Conservation (phyloP, 768 basidiomycete species). For the Leucosporidium scottii region DNA sequence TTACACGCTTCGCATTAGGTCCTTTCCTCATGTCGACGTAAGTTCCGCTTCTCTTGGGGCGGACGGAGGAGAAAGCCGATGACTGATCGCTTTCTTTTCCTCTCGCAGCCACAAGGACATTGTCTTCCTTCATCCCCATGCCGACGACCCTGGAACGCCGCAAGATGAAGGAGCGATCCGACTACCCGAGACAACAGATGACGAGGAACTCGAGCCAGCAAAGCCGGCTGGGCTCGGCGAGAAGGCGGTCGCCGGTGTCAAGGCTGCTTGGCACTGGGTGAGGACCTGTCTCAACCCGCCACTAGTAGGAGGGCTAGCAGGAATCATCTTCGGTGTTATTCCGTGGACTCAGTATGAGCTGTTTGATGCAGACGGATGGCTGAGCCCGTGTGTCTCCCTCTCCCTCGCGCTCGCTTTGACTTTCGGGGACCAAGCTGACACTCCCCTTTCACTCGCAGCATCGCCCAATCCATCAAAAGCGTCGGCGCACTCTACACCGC, state of each 20-base stretch:
- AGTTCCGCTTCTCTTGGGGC: background rate
- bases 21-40: background rate
- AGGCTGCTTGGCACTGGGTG: constrained; percentile 1
- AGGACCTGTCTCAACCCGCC: constrained; percentile 40
- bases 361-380: constrained; percentile 35
- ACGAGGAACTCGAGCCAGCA: too few species aligned
- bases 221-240: background rate
- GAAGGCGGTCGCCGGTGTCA: background rate
- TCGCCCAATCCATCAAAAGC: constrained; percentile 24
- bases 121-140: background rate
- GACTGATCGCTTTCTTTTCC: background rate
- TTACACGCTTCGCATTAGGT: constrained; percentile 32
- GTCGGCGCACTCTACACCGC: constrained; percentile 40
- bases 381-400: constrained; percentile 27
- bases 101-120: background rate
- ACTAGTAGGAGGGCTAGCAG: constrained; percentile 38
- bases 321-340: constrained; percentile 38
- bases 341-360: constrained; percentile 36
- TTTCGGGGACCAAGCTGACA: background rate
- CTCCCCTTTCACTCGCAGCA: background rate
- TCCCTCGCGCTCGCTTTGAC: background rate
- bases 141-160: background rate
- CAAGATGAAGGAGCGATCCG: too few species aligned
- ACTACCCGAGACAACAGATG: too few species aligned
- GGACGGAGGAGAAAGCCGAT: background rate